Conservation (phyloP, 129 eudicot genomes). For the Ambrosia trifida region DNA sequence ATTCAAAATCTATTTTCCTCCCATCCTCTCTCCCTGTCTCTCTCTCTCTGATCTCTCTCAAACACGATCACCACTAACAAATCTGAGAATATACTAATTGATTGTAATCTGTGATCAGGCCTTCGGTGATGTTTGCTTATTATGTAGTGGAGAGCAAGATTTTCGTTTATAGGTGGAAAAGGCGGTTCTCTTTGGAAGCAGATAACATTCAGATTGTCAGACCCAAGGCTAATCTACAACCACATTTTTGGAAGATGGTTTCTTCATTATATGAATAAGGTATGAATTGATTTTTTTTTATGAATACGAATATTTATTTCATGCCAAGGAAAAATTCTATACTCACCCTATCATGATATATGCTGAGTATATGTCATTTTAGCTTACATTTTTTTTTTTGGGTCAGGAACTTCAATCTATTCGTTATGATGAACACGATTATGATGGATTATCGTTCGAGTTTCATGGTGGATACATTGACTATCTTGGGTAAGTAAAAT, state of each 20-base stretch:
- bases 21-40: no score
- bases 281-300: no score
- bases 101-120: no score
- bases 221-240: slow-evolving; percentile 49
- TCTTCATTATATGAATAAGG: slow-evolving; percentile 57
- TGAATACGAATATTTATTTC: no score
- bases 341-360: not conserved
- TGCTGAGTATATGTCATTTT: not conserved
- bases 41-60: no score
- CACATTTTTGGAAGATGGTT: slow-evolving; percentile 69
- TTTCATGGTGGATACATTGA: slow-evolving; percentile 97
- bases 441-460: slow-evolving; percentile 86
- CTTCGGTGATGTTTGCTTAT: slow-evolving; percentile 20
- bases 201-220: slow-evolving; percentile 60
- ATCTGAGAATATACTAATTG: no score
- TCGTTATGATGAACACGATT: slow-evolving; percentile 65
- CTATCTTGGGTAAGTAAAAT: slow-evolving; percentile 76
- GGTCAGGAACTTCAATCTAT: slow-evolving; percentile 92
- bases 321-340: no score
- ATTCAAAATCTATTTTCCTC: no score
- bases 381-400: slow-evolving; percentile 13
- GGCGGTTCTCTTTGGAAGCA: slow-evolving; percentile 98
- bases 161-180: slow-evolving; percentile 97
- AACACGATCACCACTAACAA: no score
- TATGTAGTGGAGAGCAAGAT: slow-evolving; percentile 81